Conservation (phyloP, 1,284 basidiomycete species). For the Pseudozyma flocculosa region DNA sequence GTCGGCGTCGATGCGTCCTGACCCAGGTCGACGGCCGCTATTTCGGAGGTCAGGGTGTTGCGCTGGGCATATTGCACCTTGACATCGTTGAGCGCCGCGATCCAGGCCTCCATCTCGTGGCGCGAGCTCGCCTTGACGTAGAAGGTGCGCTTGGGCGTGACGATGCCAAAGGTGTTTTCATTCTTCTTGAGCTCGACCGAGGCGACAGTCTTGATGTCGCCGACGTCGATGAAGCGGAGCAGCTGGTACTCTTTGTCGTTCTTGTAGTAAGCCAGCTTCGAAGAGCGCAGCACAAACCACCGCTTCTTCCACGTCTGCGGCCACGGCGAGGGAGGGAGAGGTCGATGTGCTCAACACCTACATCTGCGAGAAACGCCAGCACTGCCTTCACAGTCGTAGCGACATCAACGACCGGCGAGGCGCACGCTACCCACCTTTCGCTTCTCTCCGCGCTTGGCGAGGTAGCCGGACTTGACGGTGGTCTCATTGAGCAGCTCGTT, state of each 20-base stretch:
- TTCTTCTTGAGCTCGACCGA: constrained; percentile 86
- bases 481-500: constrained; percentile 64
- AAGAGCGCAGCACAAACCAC: constrained; percentile 92
- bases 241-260: constrained; percentile 72
- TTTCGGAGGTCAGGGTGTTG: constrained; percentile 44
- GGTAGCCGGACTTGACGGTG: constrained; percentile 83
- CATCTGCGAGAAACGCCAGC: not conserved
- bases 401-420: too few species aligned
- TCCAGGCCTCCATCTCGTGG: constrained; percentile 79
- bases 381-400: too few species aligned
- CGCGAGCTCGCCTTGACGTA: constrained; percentile 79
- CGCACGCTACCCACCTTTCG: constrained; percentile 71
- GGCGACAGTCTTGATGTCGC: constrained; percentile 86
- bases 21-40: constrained; percentile 34
- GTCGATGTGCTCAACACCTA: not conserved
- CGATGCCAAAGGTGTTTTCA: constrained; percentile 84
- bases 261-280: constrained; percentile 95
- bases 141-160: constrained; percentile 87
- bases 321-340: constrained; percentile 9
- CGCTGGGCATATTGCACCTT: constrained; percentile 62
- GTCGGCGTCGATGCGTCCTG: not conserved
- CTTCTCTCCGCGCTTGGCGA: constrained; percentile 93
- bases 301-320: constrained; percentile 93
- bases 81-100: constrained; percentile 75
- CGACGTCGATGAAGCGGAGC: constrained; percentile 81